Evolutionary conservation across 768 basidiomycete genomes (phyloP), one percentile per base, ranked within the genome.

Genomic region (Zangia roseola): DNA sequence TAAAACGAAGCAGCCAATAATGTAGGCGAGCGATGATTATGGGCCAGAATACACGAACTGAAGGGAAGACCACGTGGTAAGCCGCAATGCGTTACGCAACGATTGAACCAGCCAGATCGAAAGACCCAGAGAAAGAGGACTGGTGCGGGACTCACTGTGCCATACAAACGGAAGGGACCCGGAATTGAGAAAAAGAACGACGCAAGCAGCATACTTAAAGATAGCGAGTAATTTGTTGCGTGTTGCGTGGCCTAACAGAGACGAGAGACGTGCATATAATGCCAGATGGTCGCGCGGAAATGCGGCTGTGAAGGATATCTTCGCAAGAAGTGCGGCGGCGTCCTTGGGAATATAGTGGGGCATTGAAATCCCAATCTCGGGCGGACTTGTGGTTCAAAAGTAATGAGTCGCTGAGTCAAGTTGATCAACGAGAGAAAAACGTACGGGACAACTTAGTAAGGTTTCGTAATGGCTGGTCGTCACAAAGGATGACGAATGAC

Each of bases 121-220:
- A 8, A 2, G 23, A 23, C n/a, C n/a, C n/a, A 4, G 20, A 9
- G 14, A 4, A 25, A 16, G 30, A 40, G 14, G 19, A 10, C 4
- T 12, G n/a, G 5, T 4, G 9, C 16, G 35, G 19, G 10, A 77
- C 85, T 61, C 59, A 88, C 86, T 56, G 57, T 88, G 86, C 86
- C 86, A 89, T 24, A 71, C 71, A 19, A 85, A 59, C 1, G 87
- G 87, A 61, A 80, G 76, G 13, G 84, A 84, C 17, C 81, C 78
- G 16, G 69, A 50, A 50, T 88, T 87, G 17, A 82, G 34, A n/a
- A 86, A 58, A 40, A 88, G 67, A 0, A 88, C 46, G 17, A 82
- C 2, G n/a, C 20, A 63, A 17, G 37, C 40, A 6, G 30, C 26
- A 34, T 56, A 59, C 25, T 61, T 64, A 36, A 64, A 41, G 46